Conservation (phyloP, 2,329 filamentous ascomycete species). For the Hymenoscyphus albidus region DNA sequence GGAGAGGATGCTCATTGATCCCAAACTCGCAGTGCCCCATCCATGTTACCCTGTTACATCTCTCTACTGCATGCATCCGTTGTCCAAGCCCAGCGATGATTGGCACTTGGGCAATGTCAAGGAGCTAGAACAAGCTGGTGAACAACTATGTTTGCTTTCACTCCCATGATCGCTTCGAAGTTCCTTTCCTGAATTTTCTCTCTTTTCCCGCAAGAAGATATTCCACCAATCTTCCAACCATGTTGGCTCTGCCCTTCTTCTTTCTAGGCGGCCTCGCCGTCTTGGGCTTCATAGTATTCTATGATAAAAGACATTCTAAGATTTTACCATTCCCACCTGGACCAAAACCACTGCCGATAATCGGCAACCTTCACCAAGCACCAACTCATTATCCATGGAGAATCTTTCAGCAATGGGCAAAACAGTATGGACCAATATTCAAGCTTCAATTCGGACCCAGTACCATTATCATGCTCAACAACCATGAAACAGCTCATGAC, state of each 20-base stretch:
- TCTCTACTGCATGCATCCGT: not conserved
- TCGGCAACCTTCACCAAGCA: constrained; percentile 12
- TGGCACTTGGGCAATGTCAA: not conserved
- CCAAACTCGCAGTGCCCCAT: not conserved
- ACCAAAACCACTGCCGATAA: constrained; percentile 7
- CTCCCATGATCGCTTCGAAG: not conserved
- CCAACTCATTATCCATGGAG: constrained; percentile 11
- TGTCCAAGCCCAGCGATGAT: not conserved
- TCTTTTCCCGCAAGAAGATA: not conserved
- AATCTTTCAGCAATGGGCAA: constrained; percentile 12
- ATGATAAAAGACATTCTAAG: not conserved
- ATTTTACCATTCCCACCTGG: constrained; percentile 10
- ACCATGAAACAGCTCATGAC: constrained; percentile 14
- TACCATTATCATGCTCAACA: constrained; percentile 14
- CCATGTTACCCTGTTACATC: not conserved
- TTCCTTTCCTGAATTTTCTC: not conserved
- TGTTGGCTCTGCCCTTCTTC: constrained; percentile 5
- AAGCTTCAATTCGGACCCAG: constrained; percentile 11
- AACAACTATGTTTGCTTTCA: not conserved
- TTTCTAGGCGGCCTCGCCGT: constrained; percentile 2
- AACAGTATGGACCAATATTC: constrained; percentile 15
- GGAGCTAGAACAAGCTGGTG: not conserved
- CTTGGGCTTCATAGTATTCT: not conserved
- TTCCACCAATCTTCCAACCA: not conserved
- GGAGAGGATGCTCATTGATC: not conserved